Evolutionary conservation across 2,329 filamentous ascomycete species (phyloP), one percentile per base, ranked within the genome.

Genomic region (Ramularia collo-cygni): DNA sequence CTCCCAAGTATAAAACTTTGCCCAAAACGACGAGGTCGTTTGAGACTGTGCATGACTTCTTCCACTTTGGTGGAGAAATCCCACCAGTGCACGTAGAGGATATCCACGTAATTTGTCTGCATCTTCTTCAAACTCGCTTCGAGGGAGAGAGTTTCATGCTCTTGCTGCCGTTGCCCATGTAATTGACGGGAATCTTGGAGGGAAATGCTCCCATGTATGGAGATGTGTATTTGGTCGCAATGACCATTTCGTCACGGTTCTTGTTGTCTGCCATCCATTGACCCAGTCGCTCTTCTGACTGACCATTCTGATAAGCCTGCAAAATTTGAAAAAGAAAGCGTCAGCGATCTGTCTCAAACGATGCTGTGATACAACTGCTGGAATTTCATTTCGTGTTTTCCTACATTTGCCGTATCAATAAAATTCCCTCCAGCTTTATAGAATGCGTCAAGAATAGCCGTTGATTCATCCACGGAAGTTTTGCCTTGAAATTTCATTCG

Each of bases 21-120:
- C 80, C 78, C 4, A 68, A 56, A 0, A 58, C 44, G 1, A 83
- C 76, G 8, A 83, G 64, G 13, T 70, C 64, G 54, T 84, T 81
- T 24, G 34, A 85, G 67, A 0, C 72, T 72, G 41, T 83, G 76
- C 81, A 85, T 85, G 31, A 85, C 35, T 53, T 85, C 80, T 0
- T 73, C 67, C 31, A 84, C 75, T 0, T 71, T 73, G 14, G 44
- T 41, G 8, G 44, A 38, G 28, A 41, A 47, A 28, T 47, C 44
- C 62, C 63, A 66, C 35, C 62, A 55, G 43, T 68, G 66, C 5
- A 60, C 46, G 33, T 59, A 59, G 3, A 58, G 43, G 17, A 83
- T 53, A 52, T 86, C 83, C 42, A 86, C 77, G 55, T 85, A 86
- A 38, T 74, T 68, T 0, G 80, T 83, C 60, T 79, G 71, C 36